These are phyloP conservation scores for Citropsis articulata DNA, from an alignment of 345 rosid species.

Conservation along the genomic window DNA sequence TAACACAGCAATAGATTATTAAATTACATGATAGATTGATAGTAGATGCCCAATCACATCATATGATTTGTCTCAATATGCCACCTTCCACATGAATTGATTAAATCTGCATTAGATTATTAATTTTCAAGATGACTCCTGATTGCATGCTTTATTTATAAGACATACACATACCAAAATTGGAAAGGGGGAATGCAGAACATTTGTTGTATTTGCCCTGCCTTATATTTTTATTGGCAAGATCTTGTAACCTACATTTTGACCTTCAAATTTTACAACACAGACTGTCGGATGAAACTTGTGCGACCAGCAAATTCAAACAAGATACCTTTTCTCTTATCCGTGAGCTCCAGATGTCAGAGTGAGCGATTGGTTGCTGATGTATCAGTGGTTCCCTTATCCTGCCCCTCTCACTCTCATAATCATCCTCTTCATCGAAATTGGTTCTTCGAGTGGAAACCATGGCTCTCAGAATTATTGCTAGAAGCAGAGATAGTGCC, in stretches of 20 bases:
- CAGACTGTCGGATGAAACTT: background rate
- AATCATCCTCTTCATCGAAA: constrained; percentile 56
- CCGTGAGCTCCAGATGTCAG: constrained; percentile 66
- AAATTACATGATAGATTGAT: background rate
- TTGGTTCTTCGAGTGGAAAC: constrained; percentile 46
- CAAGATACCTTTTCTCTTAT: constrained; percentile 77
- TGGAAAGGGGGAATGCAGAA: background rate
- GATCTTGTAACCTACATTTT: background rate
- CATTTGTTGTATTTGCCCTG: background rate
- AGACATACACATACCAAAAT: background rate
- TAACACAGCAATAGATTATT: background rate
- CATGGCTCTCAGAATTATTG: constrained; percentile 73
- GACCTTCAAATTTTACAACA: background rate
- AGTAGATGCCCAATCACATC: background rate
- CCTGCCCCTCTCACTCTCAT: constrained; percentile 54
- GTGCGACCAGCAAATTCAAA: background rate
- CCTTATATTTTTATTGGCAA: background rate
- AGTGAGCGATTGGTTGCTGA: constrained; percentile 44
- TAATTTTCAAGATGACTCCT: background rate
- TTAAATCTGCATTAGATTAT: background rate
- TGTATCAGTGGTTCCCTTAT: constrained; percentile 71
- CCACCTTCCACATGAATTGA: background rate
- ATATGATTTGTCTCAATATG: background rate
- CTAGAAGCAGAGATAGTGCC: constrained; percentile 66
- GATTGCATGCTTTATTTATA: background rate